phyloP scores from a whole-genome alignment of 2,329 filamentous ascomycete species.

The Cucurbitaria berberidis region DNA sequence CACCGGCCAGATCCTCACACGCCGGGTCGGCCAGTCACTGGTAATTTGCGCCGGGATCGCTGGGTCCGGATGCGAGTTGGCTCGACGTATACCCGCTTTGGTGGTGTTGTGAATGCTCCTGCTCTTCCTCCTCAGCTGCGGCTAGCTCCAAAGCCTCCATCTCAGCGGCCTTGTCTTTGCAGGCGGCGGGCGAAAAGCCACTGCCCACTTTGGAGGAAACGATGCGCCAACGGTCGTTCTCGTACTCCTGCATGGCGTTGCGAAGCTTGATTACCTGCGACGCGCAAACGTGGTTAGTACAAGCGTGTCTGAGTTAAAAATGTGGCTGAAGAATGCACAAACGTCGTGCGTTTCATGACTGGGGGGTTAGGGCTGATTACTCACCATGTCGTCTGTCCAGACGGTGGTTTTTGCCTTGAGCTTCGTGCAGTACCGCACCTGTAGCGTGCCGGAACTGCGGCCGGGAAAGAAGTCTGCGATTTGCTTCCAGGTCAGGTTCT shows the following conservation, averaged over 20 bases:
- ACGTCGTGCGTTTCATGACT: constrained; percentile 46
- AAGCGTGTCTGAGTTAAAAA: constrained; percentile 25
- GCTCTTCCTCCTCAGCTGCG: constrained; percentile 31
- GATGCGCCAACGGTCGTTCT: constrained; percentile 91
- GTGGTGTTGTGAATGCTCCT: constrained; percentile 33
- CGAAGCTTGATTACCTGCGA: constrained; percentile 76
- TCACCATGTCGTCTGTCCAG: constrained; percentile 93
- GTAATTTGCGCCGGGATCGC: constrained; percentile 40
- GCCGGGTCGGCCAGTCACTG: constrained; percentile 45
- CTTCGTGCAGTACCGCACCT: constrained; percentile 95
- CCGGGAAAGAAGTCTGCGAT: constrained; percentile 96
- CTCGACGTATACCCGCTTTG: constrained; percentile 41
- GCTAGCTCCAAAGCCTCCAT: constrained; percentile 51
- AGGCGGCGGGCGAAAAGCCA: constrained; percentile 85
- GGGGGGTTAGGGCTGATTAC: constrained; percentile 40
- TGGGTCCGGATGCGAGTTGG: constrained; percentile 38
- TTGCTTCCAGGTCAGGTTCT: constrained; percentile 95
- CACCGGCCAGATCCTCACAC: constrained; percentile 16
- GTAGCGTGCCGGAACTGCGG: constrained; percentile 84
- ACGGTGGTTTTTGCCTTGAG: constrained; percentile 91
- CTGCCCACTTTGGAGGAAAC: constrained; percentile 89
- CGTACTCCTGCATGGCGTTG: constrained; percentile 80
- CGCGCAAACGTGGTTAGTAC: constrained; percentile 44
- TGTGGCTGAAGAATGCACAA: constrained; percentile 36
- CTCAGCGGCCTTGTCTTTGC: constrained; percentile 78